Percentiles rank a stretch among this genome's conserved stretches.
These are phyloP conservation scores for Ochetophila trinervis DNA, from an alignment of 306 rosid genomes.

Conservation along the genomic window DNA sequence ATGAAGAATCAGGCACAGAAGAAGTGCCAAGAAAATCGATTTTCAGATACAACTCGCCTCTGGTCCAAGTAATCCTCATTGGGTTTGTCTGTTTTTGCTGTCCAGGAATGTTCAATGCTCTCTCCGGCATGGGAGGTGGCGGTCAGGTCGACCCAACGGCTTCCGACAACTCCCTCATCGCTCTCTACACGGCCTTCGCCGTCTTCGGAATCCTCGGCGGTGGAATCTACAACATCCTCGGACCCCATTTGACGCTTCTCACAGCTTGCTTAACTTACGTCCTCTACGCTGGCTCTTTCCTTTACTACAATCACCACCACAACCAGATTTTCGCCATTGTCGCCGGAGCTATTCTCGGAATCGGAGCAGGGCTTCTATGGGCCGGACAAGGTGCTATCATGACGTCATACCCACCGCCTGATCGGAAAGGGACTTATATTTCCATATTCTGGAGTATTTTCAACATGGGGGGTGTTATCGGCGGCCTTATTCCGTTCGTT, in stretches of 20 bases:
- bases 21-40: slow-evolving; percentile 24
- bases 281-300: slow-evolving; percentile 85
- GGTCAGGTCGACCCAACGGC: slow-evolving; percentile 77
- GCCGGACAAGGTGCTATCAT: slow-evolving; percentile 88
- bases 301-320: slow-evolving; percentile 77
- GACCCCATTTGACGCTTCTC: slow-evolving; percentile 80
- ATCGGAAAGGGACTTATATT: slow-evolving; percentile 79
- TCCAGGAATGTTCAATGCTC: slow-evolving; percentile 97
- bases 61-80: slow-evolving; percentile 54
- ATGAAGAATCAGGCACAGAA: slow-evolving; percentile 30
- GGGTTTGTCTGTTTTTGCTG: slow-evolving; percentile 92
- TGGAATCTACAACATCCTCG: slow-evolving; percentile 91
- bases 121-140: slow-evolving; percentile 91
- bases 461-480: slow-evolving; percentile 92
- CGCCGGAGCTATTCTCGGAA: slow-evolving; percentile 67
- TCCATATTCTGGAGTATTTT: slow-evolving; percentile 88
- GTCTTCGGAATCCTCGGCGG: slow-evolving; percentile 87
- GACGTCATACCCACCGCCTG: slow-evolving; percentile 83
- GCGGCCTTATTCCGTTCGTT: slow-evolving; percentile 76
- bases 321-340: slow-evolving; percentile 55
- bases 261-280: slow-evolving; percentile 73
- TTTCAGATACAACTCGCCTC: slow-evolving; percentile 73
- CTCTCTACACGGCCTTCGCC: slow-evolving; percentile 75
- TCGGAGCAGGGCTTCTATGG: slow-evolving; percentile 91
- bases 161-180: slow-evolving; percentile 76